Evolutionary conservation across 2,329 filamentous ascomycete genomes (phyloP), one percentile per base, ranked within the genome.

Genomic region (Neurospora crassa): DNA sequence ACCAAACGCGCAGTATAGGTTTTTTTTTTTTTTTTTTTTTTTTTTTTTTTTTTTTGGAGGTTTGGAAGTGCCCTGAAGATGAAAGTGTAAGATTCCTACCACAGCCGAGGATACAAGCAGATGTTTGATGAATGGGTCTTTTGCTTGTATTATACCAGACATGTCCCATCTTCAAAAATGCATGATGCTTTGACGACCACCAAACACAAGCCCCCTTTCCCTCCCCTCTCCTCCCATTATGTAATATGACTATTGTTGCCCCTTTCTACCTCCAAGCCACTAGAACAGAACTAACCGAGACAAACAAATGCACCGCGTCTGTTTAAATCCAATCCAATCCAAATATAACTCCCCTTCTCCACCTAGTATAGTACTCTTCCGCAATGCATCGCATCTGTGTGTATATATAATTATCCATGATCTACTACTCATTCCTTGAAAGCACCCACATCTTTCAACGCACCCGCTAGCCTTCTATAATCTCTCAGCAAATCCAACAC

Each of bases 401-500:
- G 16, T 42, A 7, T 14, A 68, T 29, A 29, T 34, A 37, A n/a
- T n/a, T 37, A 37, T 37, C 34, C 34, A 24, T 40, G 11, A 11
- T 34, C 67, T 29, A 45, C 43, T 2, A 37, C 1, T 40, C 34
- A 29, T 43, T 80, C 82, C 72, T 85, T 85, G 76, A 91, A 89
- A 11, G 88, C 89, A 24, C 85, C 88, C 78, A 88, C 81, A 68
- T 89, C 87, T 76, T 88, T 88, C 71, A 94, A 79, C 10, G 87
- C 87, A 40, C 84, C 84, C 0, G 91, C 91, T 67, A 95, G 81
- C 70, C 92, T 84, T 76, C 92, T 88, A 77, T 95, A 95, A 79
- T 95, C 92, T 70, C 88, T 85, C 29, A 95, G 80, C 68, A 95
- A 81, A 71, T 91, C 88, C 34, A 91, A 81, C 20, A 95, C 89